Percentiles rank a stretch among this genome's conserved stretches.
phyloP scores from a whole-genome alignment of 495 filamentous ascomycete species.

The Tetracladium setigerum region DNA sequence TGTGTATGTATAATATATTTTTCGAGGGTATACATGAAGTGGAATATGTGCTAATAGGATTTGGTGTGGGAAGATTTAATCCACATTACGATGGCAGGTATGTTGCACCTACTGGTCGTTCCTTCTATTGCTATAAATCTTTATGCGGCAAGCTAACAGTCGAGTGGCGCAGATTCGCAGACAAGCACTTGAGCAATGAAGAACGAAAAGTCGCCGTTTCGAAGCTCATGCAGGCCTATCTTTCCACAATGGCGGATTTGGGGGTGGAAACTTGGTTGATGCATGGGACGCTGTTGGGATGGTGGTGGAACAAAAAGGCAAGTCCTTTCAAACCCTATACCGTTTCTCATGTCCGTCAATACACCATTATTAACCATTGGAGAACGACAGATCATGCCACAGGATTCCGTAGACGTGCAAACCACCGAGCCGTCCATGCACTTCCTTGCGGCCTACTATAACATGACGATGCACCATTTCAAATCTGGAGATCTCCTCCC shows the following conservation, averaged over 20 bases:
- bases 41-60: constrained; percentile 8
- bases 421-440: constrained; percentile 55
- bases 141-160: no score
- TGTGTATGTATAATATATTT: constrained; percentile 31
- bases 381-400: constrained; percentile 54
- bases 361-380: constrained; percentile 23
- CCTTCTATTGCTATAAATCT: constrained; percentile 1
- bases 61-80: constrained; percentile 39
- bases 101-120: constrained; percentile 3
- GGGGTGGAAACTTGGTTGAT: constrained; percentile 78
- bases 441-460: constrained; percentile 57
- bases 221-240: constrained; percentile 65
- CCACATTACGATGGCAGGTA: constrained; percentile 57
- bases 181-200: constrained; percentile 34
- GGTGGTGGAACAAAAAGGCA: constrained; percentile 86
- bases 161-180: constrained; percentile 40
- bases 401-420: constrained; percentile 86
- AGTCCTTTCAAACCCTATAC: constrained; percentile 77
- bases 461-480: constrained; percentile 58
- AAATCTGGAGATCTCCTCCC: constrained; percentile 23
- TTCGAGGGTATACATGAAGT: neutral
- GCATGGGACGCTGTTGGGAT: constrained; percentile 79
- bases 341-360: constrained; percentile 43
- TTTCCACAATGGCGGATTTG: constrained; percentile 55
- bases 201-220: constrained; percentile 33